These are phyloP conservation scores for Lachnum nothofagi DNA, from an alignment of 2,329 filamentous ascomycete species.

Conservation along the genomic window DNA sequence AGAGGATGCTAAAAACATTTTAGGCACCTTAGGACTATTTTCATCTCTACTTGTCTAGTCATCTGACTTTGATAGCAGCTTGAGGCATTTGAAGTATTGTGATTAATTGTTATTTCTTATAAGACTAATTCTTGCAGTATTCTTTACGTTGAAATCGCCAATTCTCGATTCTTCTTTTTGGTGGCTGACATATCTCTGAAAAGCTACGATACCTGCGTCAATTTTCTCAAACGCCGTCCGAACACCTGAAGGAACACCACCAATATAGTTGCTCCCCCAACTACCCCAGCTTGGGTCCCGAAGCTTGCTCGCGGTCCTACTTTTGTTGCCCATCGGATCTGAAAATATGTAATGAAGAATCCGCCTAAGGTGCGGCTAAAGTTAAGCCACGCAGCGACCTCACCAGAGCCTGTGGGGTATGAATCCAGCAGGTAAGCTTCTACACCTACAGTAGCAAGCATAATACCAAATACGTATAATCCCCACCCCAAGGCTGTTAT, in stretches of 20 bases:
- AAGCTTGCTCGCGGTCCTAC: conserved; percentile 21
- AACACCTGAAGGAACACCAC: neutral
- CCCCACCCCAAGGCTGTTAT: conserved; percentile 24
- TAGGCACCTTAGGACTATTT: no score
- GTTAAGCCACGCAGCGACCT: conserved; percentile 21
- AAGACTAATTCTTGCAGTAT: no score
- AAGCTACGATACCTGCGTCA: no score
- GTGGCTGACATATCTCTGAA: no score
- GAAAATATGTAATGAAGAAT: conserved; percentile 25
- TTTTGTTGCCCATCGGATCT: conserved; percentile 20
- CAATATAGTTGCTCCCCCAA: conserved; percentile 3
- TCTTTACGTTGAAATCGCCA: no score
- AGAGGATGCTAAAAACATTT: no score
- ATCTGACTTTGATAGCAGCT: no score
- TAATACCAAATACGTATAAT: conserved; percentile 24
- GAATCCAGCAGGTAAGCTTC: conserved; percentile 18
- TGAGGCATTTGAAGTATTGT: no score
- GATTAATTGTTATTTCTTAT: no score
- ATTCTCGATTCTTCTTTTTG: no score
- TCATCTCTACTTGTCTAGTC: no score
- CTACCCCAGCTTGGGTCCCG: conserved; percentile 22
- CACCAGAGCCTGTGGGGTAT: conserved; percentile 19
- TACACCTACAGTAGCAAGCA: conserved; percentile 23
- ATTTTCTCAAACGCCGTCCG: no score
- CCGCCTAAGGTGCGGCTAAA: conserved; percentile 21